Evolutionary conservation across 169 alveolate species (phyloP), one percentile per base, ranked within the genome.

Genomic region (Blepharisma undulans): DNA sequence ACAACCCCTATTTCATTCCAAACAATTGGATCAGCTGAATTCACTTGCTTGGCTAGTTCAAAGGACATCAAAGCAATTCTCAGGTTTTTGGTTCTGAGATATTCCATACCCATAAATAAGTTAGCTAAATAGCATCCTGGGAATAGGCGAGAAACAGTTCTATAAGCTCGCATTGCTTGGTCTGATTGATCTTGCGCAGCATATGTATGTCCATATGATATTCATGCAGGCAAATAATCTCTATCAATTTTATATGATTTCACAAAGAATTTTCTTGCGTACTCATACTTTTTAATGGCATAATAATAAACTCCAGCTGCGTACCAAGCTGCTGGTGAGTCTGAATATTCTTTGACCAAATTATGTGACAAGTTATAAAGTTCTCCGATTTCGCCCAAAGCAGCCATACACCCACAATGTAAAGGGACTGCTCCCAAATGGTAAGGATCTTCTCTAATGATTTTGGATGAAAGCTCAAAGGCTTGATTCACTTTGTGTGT

Each of bases 181-280:
- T 97, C 98, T 30, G 97, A 94, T 89, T 97, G 98, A 89, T 97
- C 98, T 89, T 95, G 93, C 22, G 97, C 97, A 16, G 98, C 98
- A 86, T 95, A 97, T 8, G 97, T 93, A 92, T 97, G 98, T 0
- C 98, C 98, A 48, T 95, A 95, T 8, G 98, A 98, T 12, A 97
- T 95, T 98, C 98, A 97, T 5, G 97, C 92, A 66, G 97, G 97
- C 27, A 97, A 95, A 76, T 96, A 96, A 84, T 96, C 94, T 91
- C 96, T 95, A 92, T 97, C 97, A 77, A 95, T 82, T 78, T 94
- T 90, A 36, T 95, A 96, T 32, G 98, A 96, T 93, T 97, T 97
- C 61, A 95, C 88, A 88, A 97, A 97, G 92, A 95, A 96, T 87
- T 97, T 97, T 76, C 98, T 91, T 21, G 97, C 96, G 0, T 94